Conservation (phyloP, 805 yeast species). For the Ogataea ganodermae region DNA sequence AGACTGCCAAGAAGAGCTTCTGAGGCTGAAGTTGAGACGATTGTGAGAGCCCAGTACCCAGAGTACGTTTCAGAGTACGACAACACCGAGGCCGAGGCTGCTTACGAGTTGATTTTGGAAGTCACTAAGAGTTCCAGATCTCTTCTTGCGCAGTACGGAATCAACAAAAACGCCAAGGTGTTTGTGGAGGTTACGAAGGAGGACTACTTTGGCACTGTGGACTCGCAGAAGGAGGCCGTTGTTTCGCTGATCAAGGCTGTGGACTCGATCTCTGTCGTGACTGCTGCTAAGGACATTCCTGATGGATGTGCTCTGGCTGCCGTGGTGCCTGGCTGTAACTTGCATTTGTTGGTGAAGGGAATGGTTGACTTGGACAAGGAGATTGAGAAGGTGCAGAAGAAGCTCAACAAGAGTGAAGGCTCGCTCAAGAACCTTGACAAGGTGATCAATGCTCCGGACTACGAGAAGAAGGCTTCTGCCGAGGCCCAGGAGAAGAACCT, state of each 20-base stretch:
- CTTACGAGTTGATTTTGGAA: slow-evolving; percentile 81
- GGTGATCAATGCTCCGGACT: slow-evolving; percentile 70
- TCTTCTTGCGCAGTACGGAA: slow-evolving; percentile 84
- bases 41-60: slow-evolving; percentile 82
- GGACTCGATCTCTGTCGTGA: slow-evolving; percentile 67
- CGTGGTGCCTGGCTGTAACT: slow-evolving; percentile 78
- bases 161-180: slow-evolving; percentile 84
- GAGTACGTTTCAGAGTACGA: slow-evolving; percentile 58
- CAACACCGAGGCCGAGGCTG: slow-evolving; percentile 64
- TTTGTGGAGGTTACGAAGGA: slow-evolving; percentile 69
- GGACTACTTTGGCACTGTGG: slow-evolving; percentile 52
- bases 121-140: slow-evolving; percentile 92
- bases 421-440: slow-evolving; percentile 66
- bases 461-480: slow-evolving; percentile 79
- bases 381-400: slow-evolving; percentile 77
- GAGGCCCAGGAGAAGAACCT: slow-evolving; percentile 78
- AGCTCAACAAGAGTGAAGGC: slow-evolving; percentile 65
- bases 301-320: slow-evolving; percentile 88
- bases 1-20: slow-evolving; percentile 86
- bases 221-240: slow-evolving; percentile 80
- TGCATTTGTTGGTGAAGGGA: slow-evolving; percentile 91
- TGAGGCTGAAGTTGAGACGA: slow-evolving; percentile 62
- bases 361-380: slow-evolving; percentile 92
- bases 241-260: slow-evolving; percentile 91
- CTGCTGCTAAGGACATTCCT: slow-evolving; percentile 60